Conservation (phyloP, 2,329 filamentous ascomycete species). For the Colletotrichum higginsianum region DNA sequence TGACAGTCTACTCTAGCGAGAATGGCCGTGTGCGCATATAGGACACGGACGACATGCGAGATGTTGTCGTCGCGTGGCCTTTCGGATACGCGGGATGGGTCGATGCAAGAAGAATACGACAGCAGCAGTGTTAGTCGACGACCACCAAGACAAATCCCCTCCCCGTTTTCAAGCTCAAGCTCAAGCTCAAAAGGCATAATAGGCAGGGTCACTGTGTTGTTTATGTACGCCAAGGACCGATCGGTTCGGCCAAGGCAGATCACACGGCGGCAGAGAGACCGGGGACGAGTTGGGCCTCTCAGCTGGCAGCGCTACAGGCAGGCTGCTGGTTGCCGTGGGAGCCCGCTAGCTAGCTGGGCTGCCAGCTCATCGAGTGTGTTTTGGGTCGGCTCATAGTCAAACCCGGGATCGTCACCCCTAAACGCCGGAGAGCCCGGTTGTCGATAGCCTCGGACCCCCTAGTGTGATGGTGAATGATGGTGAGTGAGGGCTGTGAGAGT, state of each 20-base stretch:
- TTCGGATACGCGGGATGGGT: neutral
- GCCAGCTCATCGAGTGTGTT: neutral
- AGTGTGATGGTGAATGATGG: neutral
- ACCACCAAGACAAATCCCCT: neutral
- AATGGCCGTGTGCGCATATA: neutral
- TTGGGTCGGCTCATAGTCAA: neutral
- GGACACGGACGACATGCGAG: no score
- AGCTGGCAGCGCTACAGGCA: no score
- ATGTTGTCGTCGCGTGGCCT: neutral
- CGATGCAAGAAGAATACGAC: neutral
- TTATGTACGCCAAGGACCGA: conserved; percentile 35
- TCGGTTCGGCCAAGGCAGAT: conserved; percentile 41
- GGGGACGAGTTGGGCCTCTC: neutral
- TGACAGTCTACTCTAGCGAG: neutral
- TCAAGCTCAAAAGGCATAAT: neutral
- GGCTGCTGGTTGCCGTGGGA: neutral
- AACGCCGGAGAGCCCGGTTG: neutral
- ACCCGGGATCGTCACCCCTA: conserved; percentile 9
- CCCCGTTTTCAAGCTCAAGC: conserved; percentile 1
- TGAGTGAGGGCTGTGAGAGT: neutral
- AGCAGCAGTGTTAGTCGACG: neutral
- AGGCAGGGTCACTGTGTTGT: conserved; percentile 16
- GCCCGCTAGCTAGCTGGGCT: neutral
- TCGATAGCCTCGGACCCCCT: neutral
- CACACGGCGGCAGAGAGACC: conserved; percentile 32